Base-by-base conservation (phyloP, 2,329 filamentous ascomycete genomes). In the Thielaviopsis ethacetica region DNA sequence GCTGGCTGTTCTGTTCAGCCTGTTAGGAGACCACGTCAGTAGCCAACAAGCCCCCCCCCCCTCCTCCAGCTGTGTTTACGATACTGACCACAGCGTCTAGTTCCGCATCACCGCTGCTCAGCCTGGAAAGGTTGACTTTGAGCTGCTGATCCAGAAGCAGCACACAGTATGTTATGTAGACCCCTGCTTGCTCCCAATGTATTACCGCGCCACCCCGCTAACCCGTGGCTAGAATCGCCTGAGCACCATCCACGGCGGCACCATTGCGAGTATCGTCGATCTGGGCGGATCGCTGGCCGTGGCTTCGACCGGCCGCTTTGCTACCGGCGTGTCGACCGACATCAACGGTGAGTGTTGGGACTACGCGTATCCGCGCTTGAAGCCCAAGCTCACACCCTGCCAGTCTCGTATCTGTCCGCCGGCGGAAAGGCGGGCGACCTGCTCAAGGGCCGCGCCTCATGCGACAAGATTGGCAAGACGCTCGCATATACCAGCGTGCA, bases 201-300 rank as follows among this genome's bases (percentile, higher is more conserved):
- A 12, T 22, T 53, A 19, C 19, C n/a, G 21, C 22, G 21, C 2
- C 47, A 26, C 34, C 19, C 19, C 17, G 15, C 2, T n/a, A 21
- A 41, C 38, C 15, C 44, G 3, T 19, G 4, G 34, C 3, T 22
- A 90, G 85, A 91, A 91, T 67, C 83, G 87, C 1, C 74, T 91
- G 0, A 79, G 82, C 57, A 90, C 85, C 41, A 77, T 91, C 27
- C 87, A 91, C 65, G 87, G 87, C 19, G 87, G 87, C 3, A 88
- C 86, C 0, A 83, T 91, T 27, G 87, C 87, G 3, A 86, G 83
- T 67, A 83, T 91, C 71, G 83, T 85, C 27, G 82, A 85, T 62
- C 71, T 85, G 0, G 81, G 81, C 12, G 82, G 82, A 15, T 85
- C 82, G 0, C 72, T 85, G 2, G 82, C 82, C 10, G 81, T 85